Evolutionary conservation across 1,284 basidiomycete genomes (phyloP).

Genomic region (Salmacisia buchloeana): DNA sequence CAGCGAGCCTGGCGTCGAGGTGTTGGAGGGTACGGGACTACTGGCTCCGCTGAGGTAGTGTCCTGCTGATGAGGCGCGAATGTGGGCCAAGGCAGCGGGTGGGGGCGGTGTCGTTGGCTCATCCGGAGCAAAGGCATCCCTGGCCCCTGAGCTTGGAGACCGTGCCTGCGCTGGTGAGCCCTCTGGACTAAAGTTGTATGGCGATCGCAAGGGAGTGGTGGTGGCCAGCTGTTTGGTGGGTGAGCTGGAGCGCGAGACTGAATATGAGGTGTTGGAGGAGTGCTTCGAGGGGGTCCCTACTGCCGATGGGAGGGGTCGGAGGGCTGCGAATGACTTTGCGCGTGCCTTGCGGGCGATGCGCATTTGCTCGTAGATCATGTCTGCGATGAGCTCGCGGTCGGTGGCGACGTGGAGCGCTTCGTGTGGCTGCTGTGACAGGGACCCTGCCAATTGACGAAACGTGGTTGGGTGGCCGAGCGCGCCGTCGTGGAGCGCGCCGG

Average conservation of each 20-base stretch:
- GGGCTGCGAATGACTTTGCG: not conserved
- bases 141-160: not conserved
- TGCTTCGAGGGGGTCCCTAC: not conserved
- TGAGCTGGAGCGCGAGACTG: not conserved
- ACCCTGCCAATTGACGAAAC: not conserved
- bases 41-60: not conserved
- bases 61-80: not conserved
- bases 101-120: not conserved
- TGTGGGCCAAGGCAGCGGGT: not conserved
- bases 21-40: not conserved
- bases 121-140: not conserved
- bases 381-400: conserved; percentile 34
- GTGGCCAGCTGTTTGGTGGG: not conserved
- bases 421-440: not conserved
- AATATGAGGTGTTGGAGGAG: conserved; percentile 5
- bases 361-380: conserved; percentile 39
- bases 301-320: not conserved
- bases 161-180: not conserved
- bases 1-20: not conserved
- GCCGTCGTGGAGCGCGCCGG: not conserved
- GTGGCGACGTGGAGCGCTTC: conserved; percentile 7
- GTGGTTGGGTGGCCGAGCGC: no score
- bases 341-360: conserved; percentile 8
- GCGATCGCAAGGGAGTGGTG: conserved; percentile 1
- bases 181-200: conserved; percentile 7